Evolutionary conservation across 768 basidiomycete genomes (phyloP), one percentile per base, ranked within the genome.

Genomic region (Asterophora parasitica): DNA sequence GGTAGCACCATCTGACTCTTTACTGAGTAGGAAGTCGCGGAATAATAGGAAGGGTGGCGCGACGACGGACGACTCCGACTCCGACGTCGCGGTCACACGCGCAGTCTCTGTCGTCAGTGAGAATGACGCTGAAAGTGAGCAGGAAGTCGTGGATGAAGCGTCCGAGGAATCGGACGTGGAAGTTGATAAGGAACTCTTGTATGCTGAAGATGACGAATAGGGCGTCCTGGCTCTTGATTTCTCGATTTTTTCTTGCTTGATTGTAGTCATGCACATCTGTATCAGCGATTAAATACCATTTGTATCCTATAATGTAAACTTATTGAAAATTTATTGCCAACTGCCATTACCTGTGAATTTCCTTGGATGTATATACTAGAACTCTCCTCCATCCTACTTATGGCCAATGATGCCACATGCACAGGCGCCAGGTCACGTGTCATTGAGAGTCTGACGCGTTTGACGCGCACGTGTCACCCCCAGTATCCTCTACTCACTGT

Each of bases 1-100:
- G 16, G 26, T 31, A 27, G 20, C 15, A 32, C 15, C 7, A 12
- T 39, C 23, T 20, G 6, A 39, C 10, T 8, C 19, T 16, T 38
- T 26, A 10, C 13, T 12, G 30, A 12, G 30, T 17, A 54, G 53
- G 17, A 54, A 48, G 48, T 44, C 38, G 2, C 49, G 53, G 7
- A 51, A 39, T 26, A 35, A 39, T 16, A 35, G 34, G 33, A 36
- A 44, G 12, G 30, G 26, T 10, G 15, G 16, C 12, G 12, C 42
- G 2, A 17, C 20, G 4, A 32, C 32, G 15, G 34, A 20, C 4
- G 48, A 43, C 15, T 37, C 48, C 38, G 48, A 44, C 10, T n/a
- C 36, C 13, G 48, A 30, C 35, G 31, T n/a, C 6, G 28, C 43
- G n/a, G 43, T 43, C 4, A 39, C 1, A 0, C 30, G 42, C 1